A percentile compares a stretch with the other conserved stretches of the same genome.
Conservation (phyloP, 2,329 filamentous ascomycete species). For the Zymoseptoria ardabiliae region DNA sequence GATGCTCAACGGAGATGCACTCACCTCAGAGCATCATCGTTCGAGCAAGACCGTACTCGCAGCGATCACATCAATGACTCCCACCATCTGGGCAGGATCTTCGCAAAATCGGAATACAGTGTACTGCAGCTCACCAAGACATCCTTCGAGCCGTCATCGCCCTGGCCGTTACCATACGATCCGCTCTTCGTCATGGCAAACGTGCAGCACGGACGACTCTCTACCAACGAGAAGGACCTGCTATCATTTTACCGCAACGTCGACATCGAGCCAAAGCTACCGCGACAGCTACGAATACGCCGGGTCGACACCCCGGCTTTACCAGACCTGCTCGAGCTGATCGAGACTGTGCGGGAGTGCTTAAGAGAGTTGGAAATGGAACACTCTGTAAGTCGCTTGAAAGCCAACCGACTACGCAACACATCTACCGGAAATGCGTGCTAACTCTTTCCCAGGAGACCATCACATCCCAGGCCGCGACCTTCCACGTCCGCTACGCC, state of each 20-base stretch:
- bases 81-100: not conserved
- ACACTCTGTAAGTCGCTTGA: constrained; percentile 3
- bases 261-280: constrained; percentile 5
- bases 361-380: constrained; percentile 11
- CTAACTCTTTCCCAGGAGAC: constrained; percentile 4
- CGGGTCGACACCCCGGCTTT: not conserved
- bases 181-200: constrained; percentile 18
- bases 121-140: constrained; percentile 3
- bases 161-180: constrained; percentile 21
- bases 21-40: not conserved
- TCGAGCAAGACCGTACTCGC: constrained; percentile 2
- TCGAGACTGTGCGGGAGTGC: constrained; percentile 13
- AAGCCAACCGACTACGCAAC: not conserved
- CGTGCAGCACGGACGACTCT: constrained; percentile 14
- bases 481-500: constrained; percentile 13
- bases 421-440: not conserved
- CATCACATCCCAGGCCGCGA: constrained; percentile 7
- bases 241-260: constrained; percentile 1
- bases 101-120: not conserved
- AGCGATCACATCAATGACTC: constrained; percentile 1
- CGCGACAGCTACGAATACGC: not conserved
- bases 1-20: not conserved
- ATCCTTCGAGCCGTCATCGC: constrained; percentile 3
- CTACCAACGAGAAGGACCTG: constrained; percentile 11
- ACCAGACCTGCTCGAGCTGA: constrained; percentile 4